These are phyloP conservation scores for Hibiscus trionum DNA, from an alignment of 345 rosid species.

Conservation along the genomic window DNA sequence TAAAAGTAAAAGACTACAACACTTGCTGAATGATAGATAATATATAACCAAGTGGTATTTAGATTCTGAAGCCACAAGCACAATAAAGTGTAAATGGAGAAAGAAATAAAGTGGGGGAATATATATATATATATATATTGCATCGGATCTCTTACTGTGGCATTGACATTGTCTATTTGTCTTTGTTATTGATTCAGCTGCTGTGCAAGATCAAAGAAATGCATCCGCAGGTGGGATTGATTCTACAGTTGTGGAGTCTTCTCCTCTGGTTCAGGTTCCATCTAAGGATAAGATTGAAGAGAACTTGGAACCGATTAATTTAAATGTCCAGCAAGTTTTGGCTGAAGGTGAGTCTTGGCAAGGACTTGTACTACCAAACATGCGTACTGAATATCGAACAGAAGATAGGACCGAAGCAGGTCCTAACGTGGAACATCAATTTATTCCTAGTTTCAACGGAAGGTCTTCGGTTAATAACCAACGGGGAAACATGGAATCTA, in stretches of 20 bases:
- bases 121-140: not conserved
- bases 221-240: constrained; percentile 46
- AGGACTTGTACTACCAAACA: constrained; percentile 18
- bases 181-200: constrained; percentile 30
- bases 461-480: constrained; percentile 32
- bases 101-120: not conserved
- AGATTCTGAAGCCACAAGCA: not conserved
- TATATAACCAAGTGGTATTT: not conserved
- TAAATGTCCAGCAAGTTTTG: constrained; percentile 50
- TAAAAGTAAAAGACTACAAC: not conserved
- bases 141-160: not conserved
- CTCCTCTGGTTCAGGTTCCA: constrained; percentile 36
- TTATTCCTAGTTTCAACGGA: constrained; percentile 55
- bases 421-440: constrained; percentile 61
- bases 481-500: constrained; percentile 24
- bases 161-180: not conserved
- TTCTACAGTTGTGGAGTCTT: constrained; percentile 63
- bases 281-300: constrained; percentile 45
- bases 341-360: constrained; percentile 31
- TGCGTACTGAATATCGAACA: constrained; percentile 37
- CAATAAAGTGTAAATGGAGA: not conserved
- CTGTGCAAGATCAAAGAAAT: constrained; percentile 65
- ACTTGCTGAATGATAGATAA: not conserved
- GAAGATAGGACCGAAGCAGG: constrained; percentile 38
- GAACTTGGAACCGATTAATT: constrained; percentile 50